A percentile compares a stretch with the other conserved stretches of the same genome.
Evolutionary conservation across 2,329 filamentous ascomycete species (phyloP).

Genomic region (Curvularia sp.): DNA sequence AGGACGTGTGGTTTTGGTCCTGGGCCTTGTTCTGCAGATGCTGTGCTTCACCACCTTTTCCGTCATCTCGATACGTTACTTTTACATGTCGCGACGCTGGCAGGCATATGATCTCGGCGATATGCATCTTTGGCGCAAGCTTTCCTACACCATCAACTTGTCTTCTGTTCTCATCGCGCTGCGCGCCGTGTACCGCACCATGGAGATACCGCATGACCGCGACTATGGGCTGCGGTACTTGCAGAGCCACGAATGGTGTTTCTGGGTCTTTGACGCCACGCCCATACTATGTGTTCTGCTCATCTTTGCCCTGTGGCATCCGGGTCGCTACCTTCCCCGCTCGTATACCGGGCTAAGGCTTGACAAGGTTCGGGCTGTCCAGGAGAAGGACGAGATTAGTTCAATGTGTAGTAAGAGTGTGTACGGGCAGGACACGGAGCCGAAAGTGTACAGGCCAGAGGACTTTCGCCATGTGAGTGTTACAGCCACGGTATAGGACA

Average conservation of each 20-base stretch:
- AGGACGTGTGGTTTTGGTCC: conserved; percentile 52
- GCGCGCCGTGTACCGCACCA: conserved; percentile 62
- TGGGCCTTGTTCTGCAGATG: conserved; percentile 60
- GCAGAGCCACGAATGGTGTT: conserved; percentile 61
- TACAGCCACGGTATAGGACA: conserved; percentile 10
- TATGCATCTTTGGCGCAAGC: conserved; percentile 47
- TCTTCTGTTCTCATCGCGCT: conserved; percentile 50
- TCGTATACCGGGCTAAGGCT: conserved; percentile 41
- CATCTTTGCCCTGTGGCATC: conserved; percentile 61
- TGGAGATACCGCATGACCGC: conserved; percentile 60
- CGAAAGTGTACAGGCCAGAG: conserved; percentile 34
- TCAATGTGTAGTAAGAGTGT: conserved; percentile 20
- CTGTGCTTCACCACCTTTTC: conserved; percentile 61
- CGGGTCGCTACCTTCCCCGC: conserved; percentile 46
- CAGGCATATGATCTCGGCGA: conserved; percentile 45
- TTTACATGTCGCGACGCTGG: conserved; percentile 42
- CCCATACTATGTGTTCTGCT: conserved; percentile 59
- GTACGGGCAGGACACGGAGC: conserved; percentile 14
- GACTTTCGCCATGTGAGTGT: conserved; percentile 29
- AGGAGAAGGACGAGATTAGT: conserved; percentile 45
- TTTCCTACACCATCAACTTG: conserved; percentile 46
- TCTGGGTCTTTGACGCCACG: conserved; percentile 61
- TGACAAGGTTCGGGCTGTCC: conserved; percentile 41
- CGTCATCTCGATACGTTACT: conserved; percentile 47
- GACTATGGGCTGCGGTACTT: conserved; percentile 57